A percentile compares a stretch with the other conserved stretches of the same genome.
phyloP scores from a whole-genome alignment of 2,329 filamentous ascomycete genomes.

The Elsinoe ampelina region DNA sequence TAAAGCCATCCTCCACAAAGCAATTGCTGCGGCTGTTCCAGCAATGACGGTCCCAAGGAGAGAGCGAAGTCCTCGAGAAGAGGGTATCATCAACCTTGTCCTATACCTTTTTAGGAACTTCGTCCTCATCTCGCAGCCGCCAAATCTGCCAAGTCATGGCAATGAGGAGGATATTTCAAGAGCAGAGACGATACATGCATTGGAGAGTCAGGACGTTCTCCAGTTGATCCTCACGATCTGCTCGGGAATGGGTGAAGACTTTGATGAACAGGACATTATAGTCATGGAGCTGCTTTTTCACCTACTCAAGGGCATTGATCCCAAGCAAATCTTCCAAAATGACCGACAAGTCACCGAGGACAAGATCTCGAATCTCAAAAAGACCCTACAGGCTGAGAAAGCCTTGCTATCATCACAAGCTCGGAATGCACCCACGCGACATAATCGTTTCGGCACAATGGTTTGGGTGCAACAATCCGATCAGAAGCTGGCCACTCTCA shows the following conservation, averaged over 20 bases:
- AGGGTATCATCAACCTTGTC: conserved; percentile 84
- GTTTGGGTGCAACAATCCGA: conserved; percentile 88
- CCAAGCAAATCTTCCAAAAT: conserved; percentile 75
- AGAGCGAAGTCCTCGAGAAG: conserved; percentile 70
- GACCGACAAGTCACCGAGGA: conserved; percentile 60
- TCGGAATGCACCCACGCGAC: conserved; percentile 70
- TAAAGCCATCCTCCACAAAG: conserved; percentile 66
- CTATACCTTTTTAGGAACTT: conserved; percentile 86
- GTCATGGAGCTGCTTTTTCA: conserved; percentile 89
- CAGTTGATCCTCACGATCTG: conserved; percentile 75
- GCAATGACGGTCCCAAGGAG: conserved; percentile 70
- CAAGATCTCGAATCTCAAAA: conserved; percentile 63
- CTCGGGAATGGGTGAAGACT: conserved; percentile 90
- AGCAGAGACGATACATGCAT: conserved; percentile 78
- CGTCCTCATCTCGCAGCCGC: conserved; percentile 68
- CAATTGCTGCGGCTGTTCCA: conserved; percentile 71
- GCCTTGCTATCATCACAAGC: conserved; percentile 71
- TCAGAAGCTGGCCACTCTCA: conserved; percentile 74
- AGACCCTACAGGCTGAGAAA: conserved; percentile 70
- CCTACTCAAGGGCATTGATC: conserved; percentile 78
- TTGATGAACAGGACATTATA: conserved; percentile 78
- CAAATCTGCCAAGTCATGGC: conserved; percentile 66
- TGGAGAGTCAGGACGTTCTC: conserved; percentile 84
- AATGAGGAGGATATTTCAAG: conserved; percentile 84
- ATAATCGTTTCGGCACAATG: conserved; percentile 95